These are phyloP conservation scores for Trichoderma guizhouense DNA, from an alignment of 2,329 filamentous ascomycete species.

Conservation along the genomic window DNA sequence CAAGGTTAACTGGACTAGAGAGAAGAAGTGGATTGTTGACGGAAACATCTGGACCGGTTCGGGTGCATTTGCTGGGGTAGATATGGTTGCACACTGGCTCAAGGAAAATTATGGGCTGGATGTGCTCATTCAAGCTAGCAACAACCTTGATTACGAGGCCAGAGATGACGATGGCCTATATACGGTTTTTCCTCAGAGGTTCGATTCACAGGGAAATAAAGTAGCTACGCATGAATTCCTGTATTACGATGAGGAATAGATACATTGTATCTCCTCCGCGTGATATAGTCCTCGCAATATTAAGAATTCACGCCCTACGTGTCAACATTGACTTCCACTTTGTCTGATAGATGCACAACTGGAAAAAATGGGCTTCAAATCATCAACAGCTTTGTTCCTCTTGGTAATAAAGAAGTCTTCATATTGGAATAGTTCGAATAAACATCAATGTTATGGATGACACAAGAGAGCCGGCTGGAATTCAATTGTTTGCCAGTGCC, in stretches of 20 bases:
- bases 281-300: background rate
- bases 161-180: conserved; percentile 31
- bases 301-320: background rate
- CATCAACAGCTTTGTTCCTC: too few species aligned
- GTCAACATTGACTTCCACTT: background rate
- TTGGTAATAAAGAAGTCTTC: too few species aligned
- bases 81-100: conserved; percentile 42
- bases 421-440: too few species aligned
- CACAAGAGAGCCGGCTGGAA: too few species aligned
- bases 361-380: too few species aligned
- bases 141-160: conserved; percentile 35
- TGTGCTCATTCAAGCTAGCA: conserved; percentile 24
- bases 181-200: conserved; percentile 29
- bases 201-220: conserved; percentile 20
- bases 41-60: conserved; percentile 46
- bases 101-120: conserved; percentile 33
- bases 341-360: too few species aligned
- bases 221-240: background rate
- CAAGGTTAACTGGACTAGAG: conserved; percentile 41
- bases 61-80: conserved; percentile 44
- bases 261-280: background rate
- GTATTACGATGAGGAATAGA: background rate
- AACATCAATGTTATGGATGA: too few species aligned
- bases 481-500: background rate
- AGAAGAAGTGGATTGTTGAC: conserved; percentile 44